These are phyloP conservation scores for Aureobasidium sp. DNA, from an alignment of 2,329 filamentous ascomycete genomes.

Conservation along the genomic window DNA sequence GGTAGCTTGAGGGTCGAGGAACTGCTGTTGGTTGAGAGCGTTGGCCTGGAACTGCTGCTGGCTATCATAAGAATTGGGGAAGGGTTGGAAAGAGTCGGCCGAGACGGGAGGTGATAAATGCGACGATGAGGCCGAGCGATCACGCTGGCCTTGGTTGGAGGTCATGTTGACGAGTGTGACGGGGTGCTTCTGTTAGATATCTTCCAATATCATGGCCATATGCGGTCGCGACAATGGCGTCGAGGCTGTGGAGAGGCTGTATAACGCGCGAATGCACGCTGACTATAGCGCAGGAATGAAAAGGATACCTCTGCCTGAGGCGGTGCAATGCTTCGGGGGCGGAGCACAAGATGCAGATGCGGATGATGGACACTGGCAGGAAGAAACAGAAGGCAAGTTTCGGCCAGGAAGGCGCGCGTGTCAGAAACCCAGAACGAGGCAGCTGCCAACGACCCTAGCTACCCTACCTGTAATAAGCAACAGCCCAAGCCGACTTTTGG, in stretches of 20 bases:
- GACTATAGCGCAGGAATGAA: neutral
- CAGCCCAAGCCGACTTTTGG: neutral
- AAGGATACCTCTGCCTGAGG: conserved; percentile 1
- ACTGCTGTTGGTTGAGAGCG: conserved; percentile 9
- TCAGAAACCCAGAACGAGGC: conserved; percentile 10
- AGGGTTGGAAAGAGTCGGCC: conserved; percentile 7
- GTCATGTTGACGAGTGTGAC: neutral
- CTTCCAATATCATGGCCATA: conserved; percentile 11
- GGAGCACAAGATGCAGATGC: conserved; percentile 5
- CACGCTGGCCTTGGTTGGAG: conserved; percentile 6
- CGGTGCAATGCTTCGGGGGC: neutral
- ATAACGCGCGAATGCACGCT: conserved; percentile 4
- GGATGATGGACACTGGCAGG: neutral
- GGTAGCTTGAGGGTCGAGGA: conserved; percentile 16
- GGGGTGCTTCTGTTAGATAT: neutral
- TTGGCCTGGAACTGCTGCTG: conserved; percentile 8
- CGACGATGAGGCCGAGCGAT: conserved; percentile 12
- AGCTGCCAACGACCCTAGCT: conserved; percentile 2
- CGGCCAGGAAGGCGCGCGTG: neutral
- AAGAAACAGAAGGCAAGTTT: conserved; percentile 5
- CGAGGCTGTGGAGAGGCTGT: conserved; percentile 15
- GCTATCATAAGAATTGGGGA: conserved; percentile 1
- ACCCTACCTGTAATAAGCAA: conserved; percentile 9
- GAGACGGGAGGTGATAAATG: conserved; percentile 1
- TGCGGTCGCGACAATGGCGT: conserved; percentile 10